phyloP scores from a whole-genome alignment of 768 basidiomycete genomes.

The Rhodotorula taiwanensis region DNA sequence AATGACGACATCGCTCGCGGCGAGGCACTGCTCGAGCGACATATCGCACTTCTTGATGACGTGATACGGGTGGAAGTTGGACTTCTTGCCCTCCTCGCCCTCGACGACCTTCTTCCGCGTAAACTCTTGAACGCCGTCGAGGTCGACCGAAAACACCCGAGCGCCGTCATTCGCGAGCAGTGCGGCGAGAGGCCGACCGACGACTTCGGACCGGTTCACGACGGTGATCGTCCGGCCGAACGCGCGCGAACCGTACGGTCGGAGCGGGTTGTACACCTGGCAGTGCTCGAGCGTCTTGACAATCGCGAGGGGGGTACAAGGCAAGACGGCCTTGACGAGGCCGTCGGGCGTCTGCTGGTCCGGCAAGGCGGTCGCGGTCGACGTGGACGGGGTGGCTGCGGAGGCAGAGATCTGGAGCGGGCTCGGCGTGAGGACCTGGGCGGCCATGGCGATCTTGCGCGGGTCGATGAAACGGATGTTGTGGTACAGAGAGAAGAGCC shows the following conservation, averaged over 20 bases:
- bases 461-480: constrained; percentile 92
- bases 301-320: constrained; percentile 92
- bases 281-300: constrained; percentile 88
- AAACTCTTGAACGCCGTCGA: constrained; percentile 95
- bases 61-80: constrained; percentile 75
- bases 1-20: constrained; percentile 82
- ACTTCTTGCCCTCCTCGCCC: constrained; percentile 40
- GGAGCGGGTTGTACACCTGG: constrained; percentile 85
- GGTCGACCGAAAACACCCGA: constrained; percentile 87
- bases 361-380: constrained; percentile 41
- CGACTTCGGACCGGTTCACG: constrained; percentile 97
- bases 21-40: constrained; percentile 71
- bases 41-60: constrained; percentile 63
- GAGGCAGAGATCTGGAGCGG: constrained; percentile 52
- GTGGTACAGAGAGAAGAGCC: constrained; percentile 40
- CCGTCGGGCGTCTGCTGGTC: constrained; percentile 59
- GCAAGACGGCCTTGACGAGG: constrained; percentile 90
- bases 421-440: constrained; percentile 39
- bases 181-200: constrained; percentile 92
- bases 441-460: constrained; percentile 54
- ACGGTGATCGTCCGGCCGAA: constrained; percentile 89
- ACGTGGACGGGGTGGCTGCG: constrained; percentile 60
- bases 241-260: constrained; percentile 89
- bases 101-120: constrained; percentile 50
- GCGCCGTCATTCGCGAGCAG: constrained; percentile 94